Evolutionary conservation across 257 asterid genomes (phyloP).

Genomic region (Nicotiana undulata): DNA sequence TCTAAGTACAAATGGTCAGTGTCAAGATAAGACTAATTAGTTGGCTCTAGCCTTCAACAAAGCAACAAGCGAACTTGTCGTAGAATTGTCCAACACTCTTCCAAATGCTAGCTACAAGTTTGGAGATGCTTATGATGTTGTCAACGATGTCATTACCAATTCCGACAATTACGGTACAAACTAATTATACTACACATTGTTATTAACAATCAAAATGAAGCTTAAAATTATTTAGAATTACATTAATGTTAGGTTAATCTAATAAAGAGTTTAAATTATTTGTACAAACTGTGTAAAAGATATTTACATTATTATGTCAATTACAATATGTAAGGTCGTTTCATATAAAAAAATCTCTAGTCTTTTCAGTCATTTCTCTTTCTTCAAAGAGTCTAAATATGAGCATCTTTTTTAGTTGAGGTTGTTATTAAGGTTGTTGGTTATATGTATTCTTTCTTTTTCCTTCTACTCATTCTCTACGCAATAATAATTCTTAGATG

Average conservation of each 20-base stretch:
- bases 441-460: conserved; percentile 23
- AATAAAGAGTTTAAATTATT: neutral
- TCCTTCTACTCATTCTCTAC: conserved; percentile 14
- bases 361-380: no score
- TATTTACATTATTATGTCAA: no score
- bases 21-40: conserved; percentile 70
- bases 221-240: neutral
- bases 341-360: no score
- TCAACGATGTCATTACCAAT: conserved; percentile 48
- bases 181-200: neutral
- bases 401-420: conserved; percentile 61
- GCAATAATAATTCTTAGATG: no score
- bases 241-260: neutral
- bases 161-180: conserved; percentile 53
- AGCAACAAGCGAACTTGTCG: conserved; percentile 36
- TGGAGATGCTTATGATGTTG: conserved; percentile 92
- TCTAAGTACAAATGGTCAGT: conserved; percentile 46
- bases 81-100: conserved; percentile 32
- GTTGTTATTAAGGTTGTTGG: conserved; percentile 26
- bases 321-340: no score
- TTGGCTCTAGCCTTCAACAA: conserved; percentile 58
- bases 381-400: conserved; percentile 11
- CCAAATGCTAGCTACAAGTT: conserved; percentile 63
- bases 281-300: no score
- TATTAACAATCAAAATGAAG: neutral